Evolutionary conservation across 257 asterid species (phyloP).

Genomic region (Echites panduratus): DNA sequence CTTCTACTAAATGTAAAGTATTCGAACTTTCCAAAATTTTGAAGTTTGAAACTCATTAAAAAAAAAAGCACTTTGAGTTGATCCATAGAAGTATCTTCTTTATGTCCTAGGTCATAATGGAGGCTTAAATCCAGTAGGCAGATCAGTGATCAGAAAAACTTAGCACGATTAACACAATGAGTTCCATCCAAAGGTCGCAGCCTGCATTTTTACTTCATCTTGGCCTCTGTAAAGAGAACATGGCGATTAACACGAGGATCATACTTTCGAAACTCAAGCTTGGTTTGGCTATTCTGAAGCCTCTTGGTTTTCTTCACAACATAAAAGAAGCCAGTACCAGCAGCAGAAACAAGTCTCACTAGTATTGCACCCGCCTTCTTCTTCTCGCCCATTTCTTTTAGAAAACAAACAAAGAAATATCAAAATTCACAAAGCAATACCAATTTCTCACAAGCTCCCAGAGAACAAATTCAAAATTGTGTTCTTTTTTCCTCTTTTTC

Average conservation of each 20-base stretch:
- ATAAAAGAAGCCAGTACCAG: constrained; percentile 75
- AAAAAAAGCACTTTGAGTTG: background rate
- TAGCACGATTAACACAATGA: background rate
- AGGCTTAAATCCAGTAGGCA: background rate
- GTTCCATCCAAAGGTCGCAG: background rate
- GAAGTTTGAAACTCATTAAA: background rate
- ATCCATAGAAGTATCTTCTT: background rate
- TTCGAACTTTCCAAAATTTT: background rate
- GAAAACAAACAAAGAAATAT: background rate
- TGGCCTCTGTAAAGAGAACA: constrained; percentile 61
- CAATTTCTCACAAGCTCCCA: background rate
- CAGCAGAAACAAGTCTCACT: constrained; percentile 62
- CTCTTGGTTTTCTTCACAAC: constrained; percentile 57
- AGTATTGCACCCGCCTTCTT: constrained; percentile 39
- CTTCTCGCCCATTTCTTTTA: constrained; percentile 11
- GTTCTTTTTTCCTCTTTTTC: background rate
- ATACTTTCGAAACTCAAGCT: constrained; percentile 62
- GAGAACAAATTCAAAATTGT: background rate
- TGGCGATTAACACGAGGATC: constrained; percentile 73
- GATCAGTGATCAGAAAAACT: background rate
- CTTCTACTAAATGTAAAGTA: background rate
- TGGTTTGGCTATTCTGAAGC: constrained; percentile 38
- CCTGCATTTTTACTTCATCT: constrained; percentile 49
- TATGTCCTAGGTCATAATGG: background rate
- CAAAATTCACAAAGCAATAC: background rate